phyloP scores from a whole-genome alignment of 2,329 filamentous ascomycete genomes.

The Venturia oleaginea region DNA sequence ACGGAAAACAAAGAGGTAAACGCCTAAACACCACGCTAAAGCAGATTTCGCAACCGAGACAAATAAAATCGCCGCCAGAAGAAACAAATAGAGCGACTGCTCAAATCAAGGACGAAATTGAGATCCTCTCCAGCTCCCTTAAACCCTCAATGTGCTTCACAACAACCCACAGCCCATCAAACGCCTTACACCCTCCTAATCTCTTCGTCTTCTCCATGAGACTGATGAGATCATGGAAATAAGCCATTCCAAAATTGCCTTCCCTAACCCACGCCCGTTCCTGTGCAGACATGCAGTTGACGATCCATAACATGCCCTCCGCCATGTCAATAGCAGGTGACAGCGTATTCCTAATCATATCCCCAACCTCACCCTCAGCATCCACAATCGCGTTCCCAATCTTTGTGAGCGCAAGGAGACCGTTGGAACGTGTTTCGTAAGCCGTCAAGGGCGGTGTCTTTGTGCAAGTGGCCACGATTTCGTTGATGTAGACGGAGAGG shows the following conservation, averaged over 20 bases:
- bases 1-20: background rate
- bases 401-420: background rate
- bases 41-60: too few relatives aligned
- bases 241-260: background rate
- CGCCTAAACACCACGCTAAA: background rate
- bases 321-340: background rate
- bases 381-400: background rate
- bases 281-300: constrained; percentile 1
- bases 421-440: constrained; percentile 4
- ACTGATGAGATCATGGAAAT: background rate
- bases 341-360: background rate
- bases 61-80: background rate
- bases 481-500: background rate
- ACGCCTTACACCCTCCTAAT: background rate
- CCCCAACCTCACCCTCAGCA: background rate
- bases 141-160: constrained; percentile 1
- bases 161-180: background rate
- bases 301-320: background rate
- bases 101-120: background rate
- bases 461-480: background rate
- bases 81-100: background rate
- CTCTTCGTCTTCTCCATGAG: background rate
- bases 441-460: background rate
- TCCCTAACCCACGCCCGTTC: background rate
- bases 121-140: background rate